A percentile compares a stretch with the other conserved stretches of the same genome.
Evolutionary conservation across 2,329 filamentous ascomycete species (phyloP).

Genomic region (Ophiostoma perfectum): DNA sequence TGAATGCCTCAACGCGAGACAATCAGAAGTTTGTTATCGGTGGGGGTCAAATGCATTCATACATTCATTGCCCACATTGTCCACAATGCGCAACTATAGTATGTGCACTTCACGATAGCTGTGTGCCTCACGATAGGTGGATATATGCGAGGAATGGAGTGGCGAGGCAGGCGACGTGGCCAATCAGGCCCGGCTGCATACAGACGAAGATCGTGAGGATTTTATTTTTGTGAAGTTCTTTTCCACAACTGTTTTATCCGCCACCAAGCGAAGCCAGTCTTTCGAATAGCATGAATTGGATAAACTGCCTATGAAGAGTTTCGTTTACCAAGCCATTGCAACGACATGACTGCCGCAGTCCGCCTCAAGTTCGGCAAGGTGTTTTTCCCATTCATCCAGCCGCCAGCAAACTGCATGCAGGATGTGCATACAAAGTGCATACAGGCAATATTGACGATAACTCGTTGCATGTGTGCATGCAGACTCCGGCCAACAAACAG

Average conservation of each 20-base stretch:
- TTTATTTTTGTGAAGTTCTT: too few species aligned
- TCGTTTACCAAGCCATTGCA: too few species aligned
- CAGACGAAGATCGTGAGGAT: background rate
- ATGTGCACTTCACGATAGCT: background rate
- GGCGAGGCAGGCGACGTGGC: background rate
- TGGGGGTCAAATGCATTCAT: too few species aligned
- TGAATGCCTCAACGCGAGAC: too few species aligned
- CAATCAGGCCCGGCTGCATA: background rate
- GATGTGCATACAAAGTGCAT: background rate
- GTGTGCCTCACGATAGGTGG: constrained; percentile 10
- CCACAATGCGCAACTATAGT: too few species aligned
- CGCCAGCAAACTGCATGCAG: background rate
- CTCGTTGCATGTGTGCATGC: background rate
- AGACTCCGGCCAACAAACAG: background rate
- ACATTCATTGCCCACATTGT: too few species aligned
- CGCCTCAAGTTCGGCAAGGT: background rate
- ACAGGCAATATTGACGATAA: background rate
- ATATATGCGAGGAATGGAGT: background rate
- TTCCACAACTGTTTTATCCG: too few species aligned
- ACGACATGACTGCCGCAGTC: too few species aligned
- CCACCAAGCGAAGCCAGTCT: too few species aligned
- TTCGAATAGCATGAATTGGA: too few species aligned
- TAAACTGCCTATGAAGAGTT: too few species aligned
- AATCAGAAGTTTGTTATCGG: too few species aligned
- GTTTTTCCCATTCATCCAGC: background rate